phyloP scores from a whole-genome alignment of 2,329 filamentous ascomycete genomes.

The Dactylonectria estremocensis region DNA sequence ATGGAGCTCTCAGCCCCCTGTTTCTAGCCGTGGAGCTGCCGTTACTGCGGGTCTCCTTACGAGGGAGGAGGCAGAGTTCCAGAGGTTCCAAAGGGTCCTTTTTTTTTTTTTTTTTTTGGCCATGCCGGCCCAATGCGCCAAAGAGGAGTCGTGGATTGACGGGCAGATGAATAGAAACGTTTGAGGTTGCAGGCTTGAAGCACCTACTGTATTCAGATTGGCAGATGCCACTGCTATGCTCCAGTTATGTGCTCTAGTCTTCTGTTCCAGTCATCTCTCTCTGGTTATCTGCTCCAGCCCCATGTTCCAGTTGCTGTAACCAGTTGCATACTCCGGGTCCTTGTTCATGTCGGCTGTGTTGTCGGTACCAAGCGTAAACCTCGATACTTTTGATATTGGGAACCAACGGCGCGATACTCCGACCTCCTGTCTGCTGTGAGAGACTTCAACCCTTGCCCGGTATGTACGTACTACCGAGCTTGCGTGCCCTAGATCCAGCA shows the following conservation, averaged over 20 bases:
- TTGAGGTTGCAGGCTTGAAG: background rate
- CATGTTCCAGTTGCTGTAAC: background rate
- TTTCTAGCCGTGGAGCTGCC: conserved; percentile 41
- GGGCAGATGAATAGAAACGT: conserved; percentile 7
- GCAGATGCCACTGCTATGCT: background rate
- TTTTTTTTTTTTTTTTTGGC: conserved; percentile 23
- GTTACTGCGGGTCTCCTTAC: conserved; percentile 37
- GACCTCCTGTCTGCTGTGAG: background rate
- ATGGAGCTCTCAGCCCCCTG: conserved; percentile 37
- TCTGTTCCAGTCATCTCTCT: conserved; percentile 5
- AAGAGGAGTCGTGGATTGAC: background rate
- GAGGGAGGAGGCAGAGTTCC: conserved; percentile 11
- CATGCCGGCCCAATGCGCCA: conserved; percentile 22
- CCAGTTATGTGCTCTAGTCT: background rate
- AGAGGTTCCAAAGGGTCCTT: conserved; percentile 9
- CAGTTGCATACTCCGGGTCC: background rate
- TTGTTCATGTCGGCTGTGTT: background rate
- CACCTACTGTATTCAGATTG: background rate
- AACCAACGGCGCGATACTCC: background rate
- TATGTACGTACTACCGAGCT: no score
- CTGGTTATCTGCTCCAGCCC: background rate
- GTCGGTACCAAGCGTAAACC: no score
- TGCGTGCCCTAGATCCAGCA: background rate
- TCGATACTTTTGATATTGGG: conserved; percentile 8
- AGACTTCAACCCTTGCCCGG: no score